phyloP scores from a whole-genome alignment of 2,329 filamentous ascomycete genomes.

The Aspergillus clavatus region DNA sequence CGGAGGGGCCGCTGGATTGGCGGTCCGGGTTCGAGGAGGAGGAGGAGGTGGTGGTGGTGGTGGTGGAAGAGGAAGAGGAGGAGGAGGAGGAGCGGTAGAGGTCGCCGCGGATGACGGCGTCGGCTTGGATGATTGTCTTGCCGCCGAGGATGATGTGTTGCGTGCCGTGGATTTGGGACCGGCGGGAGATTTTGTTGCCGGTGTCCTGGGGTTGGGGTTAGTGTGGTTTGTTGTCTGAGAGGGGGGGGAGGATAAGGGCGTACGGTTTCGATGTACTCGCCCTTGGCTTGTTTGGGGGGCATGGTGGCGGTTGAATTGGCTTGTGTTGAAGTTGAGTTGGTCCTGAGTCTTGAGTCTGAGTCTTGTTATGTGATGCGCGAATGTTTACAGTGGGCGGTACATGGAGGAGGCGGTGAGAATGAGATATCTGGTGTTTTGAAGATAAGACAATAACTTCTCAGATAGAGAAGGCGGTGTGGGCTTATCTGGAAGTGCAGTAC shows the following conservation, averaged over 20 bases:
- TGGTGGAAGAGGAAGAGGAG: conserved; percentile 20
- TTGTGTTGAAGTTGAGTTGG: too few species aligned
- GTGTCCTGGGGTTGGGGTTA: conserved; percentile 62
- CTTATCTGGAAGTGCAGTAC: not conserved
- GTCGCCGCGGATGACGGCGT: conserved; percentile 90
- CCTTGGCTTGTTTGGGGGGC: conserved; percentile 73
- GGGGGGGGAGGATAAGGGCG: conserved; percentile 18
- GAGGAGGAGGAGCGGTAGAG: conserved; percentile 54
- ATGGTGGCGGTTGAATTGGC: conserved; percentile 42
- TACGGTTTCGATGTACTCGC: conserved; percentile 97
- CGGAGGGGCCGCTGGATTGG: too few species aligned
- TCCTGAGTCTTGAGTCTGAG: too few species aligned
- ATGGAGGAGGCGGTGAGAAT: not conserved
- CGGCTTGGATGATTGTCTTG: conserved; percentile 91
- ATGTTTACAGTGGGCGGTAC: not conserved
- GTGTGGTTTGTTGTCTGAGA: conserved; percentile 8
- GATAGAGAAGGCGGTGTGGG: not conserved
- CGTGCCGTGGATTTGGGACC: conserved; percentile 85
- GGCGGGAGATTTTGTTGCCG: conserved; percentile 95
- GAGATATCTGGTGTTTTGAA: not conserved
- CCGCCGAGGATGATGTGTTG: conserved; percentile 97
- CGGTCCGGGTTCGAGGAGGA: too few species aligned
- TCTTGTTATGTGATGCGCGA: not conserved
- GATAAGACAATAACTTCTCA: not conserved
- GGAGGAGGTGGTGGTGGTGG: conserved; percentile 32